Percentiles rank a stretch among this genome's conserved stretches.
Conservation (phyloP, 2,329 filamentous ascomycete species). For the Colletotrichum eleusines region DNA sequence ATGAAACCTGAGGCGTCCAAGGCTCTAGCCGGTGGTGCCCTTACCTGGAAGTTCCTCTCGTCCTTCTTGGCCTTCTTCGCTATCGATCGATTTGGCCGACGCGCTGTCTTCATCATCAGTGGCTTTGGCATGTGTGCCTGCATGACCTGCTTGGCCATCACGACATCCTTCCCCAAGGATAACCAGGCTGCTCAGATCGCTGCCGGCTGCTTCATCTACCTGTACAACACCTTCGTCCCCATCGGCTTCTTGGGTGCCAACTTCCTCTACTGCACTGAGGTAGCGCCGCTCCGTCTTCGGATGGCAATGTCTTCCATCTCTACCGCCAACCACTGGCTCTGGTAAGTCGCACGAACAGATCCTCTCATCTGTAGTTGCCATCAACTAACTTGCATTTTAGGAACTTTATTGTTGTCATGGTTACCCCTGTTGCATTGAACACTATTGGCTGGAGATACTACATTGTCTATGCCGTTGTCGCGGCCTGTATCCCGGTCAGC, state of each 20-base stretch:
- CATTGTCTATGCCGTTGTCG: constrained; percentile 62
- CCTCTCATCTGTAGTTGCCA: not conserved
- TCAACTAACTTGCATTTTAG: constrained; percentile 24
- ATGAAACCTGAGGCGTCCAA: constrained; percentile 53
- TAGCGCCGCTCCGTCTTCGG: constrained; percentile 64
- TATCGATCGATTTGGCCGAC: constrained; percentile 64
- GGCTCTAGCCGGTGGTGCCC: constrained; percentile 60
- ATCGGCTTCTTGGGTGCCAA: constrained; percentile 70
- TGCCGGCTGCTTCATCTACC: constrained; percentile 67
- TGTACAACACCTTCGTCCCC: constrained; percentile 71
- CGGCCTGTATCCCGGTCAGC: constrained; percentile 57
- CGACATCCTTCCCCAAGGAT: constrained; percentile 60
- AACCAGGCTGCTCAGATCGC: constrained; percentile 62
- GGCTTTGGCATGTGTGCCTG: constrained; percentile 65
- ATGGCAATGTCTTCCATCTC: constrained; percentile 68
- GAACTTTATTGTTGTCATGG: constrained; percentile 60
- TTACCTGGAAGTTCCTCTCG: constrained; percentile 69
- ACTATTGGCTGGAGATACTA: constrained; percentile 66
- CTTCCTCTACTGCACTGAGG: constrained; percentile 70
- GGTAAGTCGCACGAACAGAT: constrained; percentile 39
- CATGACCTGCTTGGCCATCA: constrained; percentile 66
- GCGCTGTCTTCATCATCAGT: constrained; percentile 64
- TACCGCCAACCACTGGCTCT: constrained; percentile 66
- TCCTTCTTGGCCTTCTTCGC: constrained; percentile 63
- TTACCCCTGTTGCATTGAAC: constrained; percentile 60